Percentiles rank a stretch among this genome's conserved stretches.
Conservation (phyloP, 805 yeast species). For the Saccharomycopsis fermentans region DNA sequence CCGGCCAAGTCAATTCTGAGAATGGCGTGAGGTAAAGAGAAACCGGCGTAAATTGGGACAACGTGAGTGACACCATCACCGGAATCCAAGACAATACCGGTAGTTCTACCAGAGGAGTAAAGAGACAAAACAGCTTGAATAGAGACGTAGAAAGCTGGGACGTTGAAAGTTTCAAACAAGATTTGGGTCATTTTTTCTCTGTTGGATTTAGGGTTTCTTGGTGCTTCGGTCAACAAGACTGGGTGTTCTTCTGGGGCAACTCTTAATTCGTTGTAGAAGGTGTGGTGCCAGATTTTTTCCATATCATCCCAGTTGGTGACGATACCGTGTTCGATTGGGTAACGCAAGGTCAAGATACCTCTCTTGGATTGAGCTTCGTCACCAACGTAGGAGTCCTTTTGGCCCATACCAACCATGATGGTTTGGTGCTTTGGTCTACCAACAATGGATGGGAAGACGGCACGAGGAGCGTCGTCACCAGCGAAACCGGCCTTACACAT, state of each 20-base stretch:
- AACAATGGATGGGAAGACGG: constrained; percentile 99
- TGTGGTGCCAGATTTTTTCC: constrained; percentile 99
- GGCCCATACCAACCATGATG: constrained; percentile 99
- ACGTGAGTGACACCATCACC: constrained; percentile 99
- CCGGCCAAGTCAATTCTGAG: constrained; percentile 98
- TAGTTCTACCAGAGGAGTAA: constrained; percentile 99
- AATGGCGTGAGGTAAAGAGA: constrained; percentile 98
- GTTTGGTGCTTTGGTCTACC: constrained; percentile 99
- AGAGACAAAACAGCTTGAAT: constrained; percentile 97
- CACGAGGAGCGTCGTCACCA: constrained; percentile 99
- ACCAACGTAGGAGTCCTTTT: constrained; percentile 98
- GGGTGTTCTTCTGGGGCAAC: constrained; percentile 99
- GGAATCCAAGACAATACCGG: constrained; percentile 98
- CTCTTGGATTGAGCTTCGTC: constrained; percentile 99
- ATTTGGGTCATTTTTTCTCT: constrained; percentile 99
- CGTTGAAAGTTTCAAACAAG: constrained; percentile 97
- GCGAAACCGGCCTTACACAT: constrained; percentile 99
- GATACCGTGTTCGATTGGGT: constrained; percentile 99
- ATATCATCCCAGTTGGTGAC: constrained; percentile 99
- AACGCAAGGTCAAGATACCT: constrained; percentile 97
- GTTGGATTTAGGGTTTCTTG: constrained; percentile 98
- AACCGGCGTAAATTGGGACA: constrained; percentile 99
- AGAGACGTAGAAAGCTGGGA: constrained; percentile 98
- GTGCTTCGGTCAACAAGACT: constrained; percentile 97
- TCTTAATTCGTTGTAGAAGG: constrained; percentile 99